Conservation (phyloP, 2,329 filamentous ascomycete species). For the Cercospora zeina region DNA sequence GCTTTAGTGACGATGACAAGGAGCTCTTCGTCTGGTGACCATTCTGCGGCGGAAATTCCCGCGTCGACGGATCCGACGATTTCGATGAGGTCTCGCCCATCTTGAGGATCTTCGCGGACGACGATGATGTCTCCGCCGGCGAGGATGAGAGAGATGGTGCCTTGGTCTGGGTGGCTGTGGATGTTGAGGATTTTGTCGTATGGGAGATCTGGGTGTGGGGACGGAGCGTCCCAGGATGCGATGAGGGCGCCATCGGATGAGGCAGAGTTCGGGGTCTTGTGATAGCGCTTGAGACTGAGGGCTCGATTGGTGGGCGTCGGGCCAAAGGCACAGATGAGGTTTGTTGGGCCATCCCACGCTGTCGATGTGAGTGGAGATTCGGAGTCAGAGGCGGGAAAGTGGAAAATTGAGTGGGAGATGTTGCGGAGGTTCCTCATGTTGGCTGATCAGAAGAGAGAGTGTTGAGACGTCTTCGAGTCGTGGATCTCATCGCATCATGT, state of each 20-base stretch:
- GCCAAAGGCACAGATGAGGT: slow-evolving; percentile 81
- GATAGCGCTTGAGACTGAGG: slow-evolving; percentile 68
- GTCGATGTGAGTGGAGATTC: slow-evolving; percentile 62
- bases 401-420: slow-evolving; percentile 68
- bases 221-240: slow-evolving; percentile 86
- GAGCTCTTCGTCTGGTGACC: slow-evolving; percentile 94
- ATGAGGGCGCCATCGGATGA: slow-evolving; percentile 55
- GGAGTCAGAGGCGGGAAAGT: slow-evolving; percentile 52
- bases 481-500: slow-evolving; percentile 4
- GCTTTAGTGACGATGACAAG: slow-evolving; percentile 78
- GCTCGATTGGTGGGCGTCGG: slow-evolving; percentile 66
- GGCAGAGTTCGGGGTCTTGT: slow-evolving; percentile 42
- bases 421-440: slow-evolving; percentile 85
- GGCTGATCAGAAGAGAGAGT: neutral
- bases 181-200: slow-evolving; percentile 75
- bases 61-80: slow-evolving; percentile 93
- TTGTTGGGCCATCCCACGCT: slow-evolving; percentile 76
- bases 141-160: slow-evolving; percentile 77
- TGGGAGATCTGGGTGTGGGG: slow-evolving; percentile 67
- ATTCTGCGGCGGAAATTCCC: slow-evolving; percentile 83
- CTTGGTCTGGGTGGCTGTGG: slow-evolving; percentile 80
- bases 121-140: slow-evolving; percentile 88
- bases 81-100: slow-evolving; percentile 73
- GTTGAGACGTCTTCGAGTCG: neutral
- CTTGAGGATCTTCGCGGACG: slow-evolving; percentile 69